Percentiles rank a stretch among this genome's conserved stretches.
These are phyloP conservation scores for Nicotiana otophora DNA, from an alignment of 257 asterid species.

Conservation along the genomic window DNA sequence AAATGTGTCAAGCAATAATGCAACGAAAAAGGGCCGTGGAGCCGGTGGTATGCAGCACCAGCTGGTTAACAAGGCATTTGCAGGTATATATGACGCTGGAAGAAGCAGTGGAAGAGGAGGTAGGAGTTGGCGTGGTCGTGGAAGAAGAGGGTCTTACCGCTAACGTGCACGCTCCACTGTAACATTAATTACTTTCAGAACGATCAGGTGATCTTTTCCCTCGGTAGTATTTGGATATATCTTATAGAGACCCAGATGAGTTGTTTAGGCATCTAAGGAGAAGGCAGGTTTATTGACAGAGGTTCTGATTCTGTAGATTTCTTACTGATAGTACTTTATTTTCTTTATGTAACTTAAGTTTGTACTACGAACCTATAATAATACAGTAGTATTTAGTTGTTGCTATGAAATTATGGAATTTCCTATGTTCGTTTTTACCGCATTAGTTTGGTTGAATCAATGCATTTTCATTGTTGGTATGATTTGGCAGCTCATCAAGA, in stretches of 20 bases:
- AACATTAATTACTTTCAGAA: not conserved
- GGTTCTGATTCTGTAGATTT: slow-evolving; percentile 4
- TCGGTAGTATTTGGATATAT: not conserved
- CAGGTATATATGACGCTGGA: slow-evolving; percentile 45
- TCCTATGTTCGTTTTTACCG: not conserved
- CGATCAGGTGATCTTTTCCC: not conserved
- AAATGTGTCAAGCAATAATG: slow-evolving; percentile 40
- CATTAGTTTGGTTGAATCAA: not conserved
- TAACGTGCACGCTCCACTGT: slow-evolving; percentile 6
- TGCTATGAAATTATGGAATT: not conserved
- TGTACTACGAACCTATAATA: not conserved
- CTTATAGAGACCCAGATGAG: not conserved
- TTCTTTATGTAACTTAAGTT: not conserved
- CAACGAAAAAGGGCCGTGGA: slow-evolving; percentile 64
- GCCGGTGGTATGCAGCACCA: slow-evolving; percentile 58
- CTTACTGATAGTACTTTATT: not conserved
- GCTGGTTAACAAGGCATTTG: slow-evolving; percentile 70
- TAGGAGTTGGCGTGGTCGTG: slow-evolving; percentile 44
- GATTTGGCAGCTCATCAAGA: not conserved
- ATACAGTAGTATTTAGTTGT: not conserved
- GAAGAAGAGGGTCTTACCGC: slow-evolving; percentile 50
- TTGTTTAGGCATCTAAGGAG: not conserved
- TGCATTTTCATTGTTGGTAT: not conserved
- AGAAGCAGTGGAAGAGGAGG: slow-evolving; percentile 37
- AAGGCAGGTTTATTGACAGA: not conserved